Percentiles rank a stretch among this genome's conserved stretches.
These are phyloP conservation scores for Cokeromyces recurvatus DNA, from an alignment of 371 early-diverging fungal genomes.

Conservation along the genomic window DNA sequence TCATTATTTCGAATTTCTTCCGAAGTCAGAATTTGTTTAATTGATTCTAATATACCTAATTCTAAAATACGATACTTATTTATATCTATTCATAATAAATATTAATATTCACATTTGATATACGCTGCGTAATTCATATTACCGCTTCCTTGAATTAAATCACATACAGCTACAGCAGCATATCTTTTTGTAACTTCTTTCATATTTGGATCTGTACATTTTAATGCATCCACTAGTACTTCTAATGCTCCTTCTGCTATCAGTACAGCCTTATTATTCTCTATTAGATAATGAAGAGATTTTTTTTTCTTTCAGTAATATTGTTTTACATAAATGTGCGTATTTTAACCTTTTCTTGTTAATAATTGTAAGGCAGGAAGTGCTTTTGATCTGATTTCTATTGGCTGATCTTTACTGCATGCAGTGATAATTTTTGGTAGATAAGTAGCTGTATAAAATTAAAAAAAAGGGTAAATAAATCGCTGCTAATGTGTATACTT, in stretches of 20 bases:
- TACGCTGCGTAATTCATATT: constrained; percentile 1
- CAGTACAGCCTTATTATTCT: constrained; percentile 53
- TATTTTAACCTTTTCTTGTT: constrained; percentile 66
- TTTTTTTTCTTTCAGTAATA: too few relatives aligned
- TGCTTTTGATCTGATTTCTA: constrained; percentile 53
- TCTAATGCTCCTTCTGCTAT: constrained; percentile 57
- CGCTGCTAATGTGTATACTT: too few relatives aligned
- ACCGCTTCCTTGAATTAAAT: constrained; percentile 65
- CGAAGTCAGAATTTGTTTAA: constrained; percentile 55
- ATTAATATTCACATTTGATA: too few relatives aligned
- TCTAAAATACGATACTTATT: constrained; percentile 52
- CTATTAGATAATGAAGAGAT: too few relatives aligned
- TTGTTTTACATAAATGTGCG: too few relatives aligned
- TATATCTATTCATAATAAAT: constrained; percentile 30
- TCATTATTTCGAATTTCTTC: constrained; percentile 63
- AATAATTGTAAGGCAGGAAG: constrained; percentile 67
- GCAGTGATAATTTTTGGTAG: constrained; percentile 48
- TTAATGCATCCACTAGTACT: constrained; percentile 60
- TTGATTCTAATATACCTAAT: constrained; percentile 58
- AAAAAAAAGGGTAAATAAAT: not conserved
- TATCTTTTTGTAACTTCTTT: constrained; percentile 60
- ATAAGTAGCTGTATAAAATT: constrained; percentile 21
- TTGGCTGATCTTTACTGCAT: constrained; percentile 40
- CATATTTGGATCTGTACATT: constrained; percentile 43
- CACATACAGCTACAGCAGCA: constrained; percentile 68